Conservation (phyloP, 2,329 filamentous ascomycete species). For the Colletotrichum sp. region DNA sequence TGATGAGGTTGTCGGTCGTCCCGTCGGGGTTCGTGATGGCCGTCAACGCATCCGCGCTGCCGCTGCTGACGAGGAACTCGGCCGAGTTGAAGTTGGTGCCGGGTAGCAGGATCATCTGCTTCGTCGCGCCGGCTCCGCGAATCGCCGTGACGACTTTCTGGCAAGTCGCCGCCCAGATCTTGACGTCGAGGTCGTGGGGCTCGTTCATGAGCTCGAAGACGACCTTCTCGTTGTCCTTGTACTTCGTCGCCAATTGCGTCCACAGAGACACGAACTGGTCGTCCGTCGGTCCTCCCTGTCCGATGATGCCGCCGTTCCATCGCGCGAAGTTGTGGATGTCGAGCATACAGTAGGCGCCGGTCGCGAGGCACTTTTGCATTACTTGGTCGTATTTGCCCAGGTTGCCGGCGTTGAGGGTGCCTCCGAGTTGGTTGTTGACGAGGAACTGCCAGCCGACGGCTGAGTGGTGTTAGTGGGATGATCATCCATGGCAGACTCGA, state of each 20-base stretch:
- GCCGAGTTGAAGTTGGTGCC: conserved; percentile 65
- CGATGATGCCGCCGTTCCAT: conserved; percentile 67
- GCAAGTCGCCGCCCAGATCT: conserved; percentile 62
- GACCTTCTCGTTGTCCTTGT: conserved; percentile 57
- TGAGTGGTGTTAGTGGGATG: conserved; percentile 37
- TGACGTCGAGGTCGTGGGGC: conserved; percentile 65
- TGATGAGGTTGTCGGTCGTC: conserved; percentile 57
- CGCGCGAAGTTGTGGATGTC: conserved; percentile 65
- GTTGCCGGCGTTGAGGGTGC: conserved; percentile 51
- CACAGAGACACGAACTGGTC: conserved; percentile 64
- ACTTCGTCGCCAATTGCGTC: conserved; percentile 62
- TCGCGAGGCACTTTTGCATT: conserved; percentile 60
- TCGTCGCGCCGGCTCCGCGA: conserved; percentile 65
- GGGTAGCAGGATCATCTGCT: conserved; percentile 68
- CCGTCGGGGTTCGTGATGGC: conserved; percentile 65
- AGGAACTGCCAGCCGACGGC: conserved; percentile 62
- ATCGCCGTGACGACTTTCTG: conserved; percentile 71
- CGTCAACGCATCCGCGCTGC: conserved; percentile 55
- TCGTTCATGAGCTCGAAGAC: conserved; percentile 75
- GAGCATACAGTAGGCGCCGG: conserved; percentile 64
- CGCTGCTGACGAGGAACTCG: conserved; percentile 50
- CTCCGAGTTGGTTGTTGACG: conserved; percentile 56
- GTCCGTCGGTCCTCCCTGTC: conserved; percentile 68
- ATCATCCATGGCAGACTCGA: too few relatives aligned
- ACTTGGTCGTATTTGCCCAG: conserved; percentile 58